Percentiles rank a stretch among this genome's conserved stretches.
These are phyloP conservation scores for Cytospora mali DNA, from an alignment of 2,329 filamentous ascomycete species.

Conservation along the genomic window DNA sequence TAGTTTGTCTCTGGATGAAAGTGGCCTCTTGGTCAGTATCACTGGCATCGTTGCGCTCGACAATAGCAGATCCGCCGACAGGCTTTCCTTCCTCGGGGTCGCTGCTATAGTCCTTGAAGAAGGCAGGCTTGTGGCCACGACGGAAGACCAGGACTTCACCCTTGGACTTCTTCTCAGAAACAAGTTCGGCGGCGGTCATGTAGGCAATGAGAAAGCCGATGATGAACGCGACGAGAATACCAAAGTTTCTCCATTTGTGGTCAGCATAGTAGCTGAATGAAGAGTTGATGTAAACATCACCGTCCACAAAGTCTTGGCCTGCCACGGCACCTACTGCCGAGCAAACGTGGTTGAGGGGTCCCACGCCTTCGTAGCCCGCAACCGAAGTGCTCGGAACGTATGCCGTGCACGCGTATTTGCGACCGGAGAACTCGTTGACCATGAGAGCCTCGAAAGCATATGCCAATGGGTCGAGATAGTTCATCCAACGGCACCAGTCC, in stretches of 20 bases:
- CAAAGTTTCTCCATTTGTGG: conserved; percentile 72
- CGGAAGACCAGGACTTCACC: conserved; percentile 77
- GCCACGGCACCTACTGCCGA: conserved; percentile 59
- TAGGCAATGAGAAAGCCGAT: conserved; percentile 64
- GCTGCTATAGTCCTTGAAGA: conserved; percentile 62
- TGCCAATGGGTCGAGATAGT: conserved; percentile 76
- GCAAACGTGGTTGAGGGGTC: conserved; percentile 54
- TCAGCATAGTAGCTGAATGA: conserved; percentile 59
- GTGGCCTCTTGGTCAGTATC: conserved; percentile 40
- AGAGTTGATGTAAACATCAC: conserved; percentile 58
- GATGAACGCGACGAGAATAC: conserved; percentile 67
- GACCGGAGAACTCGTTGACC: conserved; percentile 77
- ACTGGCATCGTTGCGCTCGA: conserved; percentile 46
- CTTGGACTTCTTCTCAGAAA: conserved; percentile 70
- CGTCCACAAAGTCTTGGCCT: conserved; percentile 55
- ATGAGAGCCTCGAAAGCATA: conserved; percentile 82
- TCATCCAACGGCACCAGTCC: conserved; percentile 81
- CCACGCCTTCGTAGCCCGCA: conserved; percentile 42
- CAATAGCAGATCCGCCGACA: conserved; percentile 49
- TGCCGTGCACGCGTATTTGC: conserved; percentile 57
- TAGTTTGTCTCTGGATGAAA: conserved; percentile 27
- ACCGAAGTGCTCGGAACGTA: conserved; percentile 47
- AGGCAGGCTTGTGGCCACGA: conserved; percentile 64
- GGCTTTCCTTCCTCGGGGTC: conserved; percentile 59
- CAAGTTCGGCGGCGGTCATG: conserved; percentile 66